These are phyloP conservation scores for Thinopyrum elongatum DNA, from an alignment of 176 grass and related monocot species.

Conservation along the genomic window DNA sequence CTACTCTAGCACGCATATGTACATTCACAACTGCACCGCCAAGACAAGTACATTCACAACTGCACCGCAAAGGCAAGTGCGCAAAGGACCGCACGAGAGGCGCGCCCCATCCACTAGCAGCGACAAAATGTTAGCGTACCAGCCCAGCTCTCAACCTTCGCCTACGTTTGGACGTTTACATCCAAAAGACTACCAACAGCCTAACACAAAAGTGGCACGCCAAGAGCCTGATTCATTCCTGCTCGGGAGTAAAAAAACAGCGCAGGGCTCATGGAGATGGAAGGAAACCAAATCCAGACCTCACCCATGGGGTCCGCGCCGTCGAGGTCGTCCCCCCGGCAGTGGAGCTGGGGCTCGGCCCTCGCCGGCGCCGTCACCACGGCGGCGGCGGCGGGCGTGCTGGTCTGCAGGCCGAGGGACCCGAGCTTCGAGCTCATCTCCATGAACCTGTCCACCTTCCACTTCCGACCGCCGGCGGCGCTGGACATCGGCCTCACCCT, in stretches of 20 bases:
- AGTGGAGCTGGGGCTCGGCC: conserved; percentile 71
- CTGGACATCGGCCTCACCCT: conserved; percentile 79
- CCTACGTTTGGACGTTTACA: no score
- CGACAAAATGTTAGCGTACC: no score
- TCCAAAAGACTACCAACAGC: no score
- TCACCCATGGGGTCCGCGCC: conserved; percentile 18
- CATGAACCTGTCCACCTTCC: conserved; percentile 68
- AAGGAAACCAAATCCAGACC: conserved; percentile 6
- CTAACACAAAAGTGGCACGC: no score
- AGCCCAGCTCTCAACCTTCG: no score
- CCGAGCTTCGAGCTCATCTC: conserved; percentile 82
- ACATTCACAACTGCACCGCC: no score
- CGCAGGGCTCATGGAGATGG: neutral
- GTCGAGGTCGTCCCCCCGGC: conserved; percentile 8
- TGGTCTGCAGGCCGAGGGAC: conserved; percentile 53
- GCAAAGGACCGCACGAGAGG: no score
- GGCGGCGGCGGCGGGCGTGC: conserved; percentile 27
- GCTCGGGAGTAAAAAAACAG: neutral
- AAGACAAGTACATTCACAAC: no score
- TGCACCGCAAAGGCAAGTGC: no score
- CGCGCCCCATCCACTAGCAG: no score
- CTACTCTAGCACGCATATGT: no score
- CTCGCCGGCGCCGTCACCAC: conserved; percentile 54
- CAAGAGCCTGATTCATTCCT: no score
- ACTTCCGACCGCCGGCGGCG: conserved; percentile 55